Evolutionary conservation across 148 eudicot species (phyloP).

Genomic region (Camellia sinensis): DNA sequence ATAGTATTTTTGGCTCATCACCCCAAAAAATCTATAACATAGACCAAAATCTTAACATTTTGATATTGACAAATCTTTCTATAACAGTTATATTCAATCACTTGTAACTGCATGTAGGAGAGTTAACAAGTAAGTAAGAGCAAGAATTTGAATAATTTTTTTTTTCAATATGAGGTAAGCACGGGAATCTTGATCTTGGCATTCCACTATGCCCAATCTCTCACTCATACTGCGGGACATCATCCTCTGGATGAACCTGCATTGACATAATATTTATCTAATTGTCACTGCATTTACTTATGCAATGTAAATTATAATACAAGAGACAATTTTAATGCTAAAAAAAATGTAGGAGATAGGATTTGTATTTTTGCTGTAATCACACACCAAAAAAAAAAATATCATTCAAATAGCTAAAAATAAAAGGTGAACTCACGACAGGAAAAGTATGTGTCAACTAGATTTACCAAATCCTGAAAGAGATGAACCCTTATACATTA

Average conservation of each 20-base stretch:
- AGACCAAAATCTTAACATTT: not conserved
- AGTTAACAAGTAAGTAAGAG: too few species aligned
- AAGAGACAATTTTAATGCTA: not conserved
- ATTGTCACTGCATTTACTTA: too few species aligned
- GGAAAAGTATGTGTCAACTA: too few species aligned
- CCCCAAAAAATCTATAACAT: not conserved
- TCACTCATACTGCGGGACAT: not conserved
- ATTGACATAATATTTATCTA: not conserved
- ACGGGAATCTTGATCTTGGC: not conserved
- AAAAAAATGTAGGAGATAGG: not conserved
- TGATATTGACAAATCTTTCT: not conserved
- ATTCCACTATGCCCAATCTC: not conserved
- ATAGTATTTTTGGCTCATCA: not conserved
- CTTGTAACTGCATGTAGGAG: too few species aligned
- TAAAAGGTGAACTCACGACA: not conserved
- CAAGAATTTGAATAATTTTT: too few species aligned
- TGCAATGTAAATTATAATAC: not conserved
- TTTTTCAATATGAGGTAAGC: too few species aligned
- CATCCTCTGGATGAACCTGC: constrained; percentile 3
- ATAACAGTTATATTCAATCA: not conserved
- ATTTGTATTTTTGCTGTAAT: not conserved
- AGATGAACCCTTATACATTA: too few species aligned
- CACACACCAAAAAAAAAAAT: not conserved
- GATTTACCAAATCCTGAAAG: too few species aligned
- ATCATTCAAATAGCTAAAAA: not conserved